Base-by-base conservation (phyloP, 2,329 filamentous ascomycete species). In the Sphaerulina populicola region DNA sequence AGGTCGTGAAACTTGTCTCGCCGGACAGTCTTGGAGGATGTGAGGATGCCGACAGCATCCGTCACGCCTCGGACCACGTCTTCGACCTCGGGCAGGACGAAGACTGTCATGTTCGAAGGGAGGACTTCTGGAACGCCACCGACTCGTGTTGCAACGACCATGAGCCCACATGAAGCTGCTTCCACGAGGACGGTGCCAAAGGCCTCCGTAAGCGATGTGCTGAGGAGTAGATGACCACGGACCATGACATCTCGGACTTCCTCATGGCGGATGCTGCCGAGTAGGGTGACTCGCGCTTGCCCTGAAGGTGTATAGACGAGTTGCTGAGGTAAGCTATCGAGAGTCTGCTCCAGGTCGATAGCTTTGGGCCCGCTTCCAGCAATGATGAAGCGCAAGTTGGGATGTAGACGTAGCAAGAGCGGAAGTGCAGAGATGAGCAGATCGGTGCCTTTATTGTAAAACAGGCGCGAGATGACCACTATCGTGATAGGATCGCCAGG, bases 131-230 rank as follows among this genome's bases (percentile, higher is more conserved):
- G 93, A 53, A 98, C 97, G 31, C 93, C 93, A 44, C 93, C 93
- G 5, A 98, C 93, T 52, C 91, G 87, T 0, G 93, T 98, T 64
- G 89, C 95, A 1, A 98, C 94, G 3, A 98, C 89, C 64, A 97
- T 97, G 1, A 98, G 73, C 1, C 94, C 94, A 64, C 93, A 98
- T 58, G 86, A 93, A 29, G 93, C 93, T 6, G 93, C 93, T 70
- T 98, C 93, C 29, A 98, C 94, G 50, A 98, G 91, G 56, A 98
- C 93, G 0, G 93, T 98, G 18, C 93, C 93, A 62, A 98, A 98
- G 0, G 93, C 93, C 69, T 98, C 93, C 0, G 93, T 98, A 43
- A 98, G 76, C 51, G 86, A 94, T 0, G 93, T 93, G 64, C 97
- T 90, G 1, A 98, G 80, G 66, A 97, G 97, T 57, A 98, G 94